Evolutionary conservation across 441 rosid species (phyloP).

Genomic region (Melastoma candidum): DNA sequence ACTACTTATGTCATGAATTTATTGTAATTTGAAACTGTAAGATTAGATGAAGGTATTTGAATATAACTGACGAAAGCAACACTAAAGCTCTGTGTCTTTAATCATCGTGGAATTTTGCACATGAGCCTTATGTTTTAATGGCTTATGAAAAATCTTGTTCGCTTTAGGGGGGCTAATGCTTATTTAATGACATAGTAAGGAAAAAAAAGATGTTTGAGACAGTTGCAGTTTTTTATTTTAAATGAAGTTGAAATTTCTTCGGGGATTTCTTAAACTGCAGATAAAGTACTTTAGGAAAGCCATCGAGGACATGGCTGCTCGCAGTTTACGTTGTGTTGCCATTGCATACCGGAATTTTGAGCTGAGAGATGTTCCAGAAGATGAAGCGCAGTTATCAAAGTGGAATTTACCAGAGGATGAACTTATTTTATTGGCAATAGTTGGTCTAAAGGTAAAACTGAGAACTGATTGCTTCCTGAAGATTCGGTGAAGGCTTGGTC

Average conservation of each 20-base stretch:
- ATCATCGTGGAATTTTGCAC: too few relatives aligned
- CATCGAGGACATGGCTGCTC: constrained; percentile 79
- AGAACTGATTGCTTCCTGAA: too few relatives aligned
- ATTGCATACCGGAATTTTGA: constrained; percentile 74
- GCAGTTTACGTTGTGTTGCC: constrained; percentile 93
- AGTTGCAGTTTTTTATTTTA: neutral
- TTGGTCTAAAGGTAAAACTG: constrained; percentile 72
- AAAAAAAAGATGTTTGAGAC: too few relatives aligned
- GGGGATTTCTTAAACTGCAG: constrained; percentile 36
- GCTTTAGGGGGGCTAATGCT: too few relatives aligned
- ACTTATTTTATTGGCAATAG: constrained; percentile 75
- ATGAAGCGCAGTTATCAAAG: constrained; percentile 49
- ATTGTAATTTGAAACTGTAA: neutral
- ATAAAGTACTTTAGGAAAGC: constrained; percentile 38
- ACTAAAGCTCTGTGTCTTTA: too few relatives aligned
- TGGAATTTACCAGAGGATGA: constrained; percentile 86
- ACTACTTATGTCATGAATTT: neutral
- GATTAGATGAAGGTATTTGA: too few relatives aligned
- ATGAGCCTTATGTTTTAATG: too few relatives aligned
- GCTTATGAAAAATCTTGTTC: too few relatives aligned
- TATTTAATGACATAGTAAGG: too few relatives aligned
- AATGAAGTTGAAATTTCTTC: neutral
- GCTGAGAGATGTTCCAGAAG: constrained; percentile 48
- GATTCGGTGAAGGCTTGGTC: too few relatives aligned
- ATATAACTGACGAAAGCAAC: too few relatives aligned